Percentiles rank a stretch among this genome's conserved stretches.
These are phyloP conservation scores for Colletotrichum noveboracense DNA, from an alignment of 2,329 filamentous ascomycete species.

Conservation along the genomic window DNA sequence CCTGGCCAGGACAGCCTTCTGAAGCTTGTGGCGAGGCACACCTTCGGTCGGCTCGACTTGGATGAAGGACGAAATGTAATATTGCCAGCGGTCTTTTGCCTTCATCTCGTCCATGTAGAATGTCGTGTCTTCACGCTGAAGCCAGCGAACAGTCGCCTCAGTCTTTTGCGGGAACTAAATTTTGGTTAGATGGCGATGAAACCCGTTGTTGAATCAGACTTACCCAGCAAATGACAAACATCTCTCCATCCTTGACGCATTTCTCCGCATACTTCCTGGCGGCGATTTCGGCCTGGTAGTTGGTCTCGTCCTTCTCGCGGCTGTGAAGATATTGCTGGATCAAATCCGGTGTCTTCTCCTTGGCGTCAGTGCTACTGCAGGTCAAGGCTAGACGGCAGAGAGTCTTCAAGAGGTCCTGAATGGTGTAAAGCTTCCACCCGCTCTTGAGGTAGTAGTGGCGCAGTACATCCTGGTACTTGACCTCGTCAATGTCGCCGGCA, in stretches of 20 bases:
- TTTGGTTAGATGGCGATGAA: slow-evolving; percentile 32
- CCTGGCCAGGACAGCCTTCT: slow-evolving; percentile 72
- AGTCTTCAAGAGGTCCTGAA: slow-evolving; percentile 85
- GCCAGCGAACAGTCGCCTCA: slow-evolving; percentile 74
- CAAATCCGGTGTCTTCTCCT: slow-evolving; percentile 93
- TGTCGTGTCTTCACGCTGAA: slow-evolving; percentile 73
- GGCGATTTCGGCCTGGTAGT: slow-evolving; percentile 87
- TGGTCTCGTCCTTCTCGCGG: slow-evolving; percentile 82
- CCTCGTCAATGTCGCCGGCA: slow-evolving; percentile 80
- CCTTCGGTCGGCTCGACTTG: slow-evolving; percentile 89
- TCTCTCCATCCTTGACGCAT: slow-evolving; percentile 88
- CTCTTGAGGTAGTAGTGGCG: slow-evolving; percentile 89
- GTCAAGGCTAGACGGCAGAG: slow-evolving; percentile 80
- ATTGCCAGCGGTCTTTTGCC: slow-evolving; percentile 84
- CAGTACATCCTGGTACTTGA: slow-evolving; percentile 86
- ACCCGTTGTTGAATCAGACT: slow-evolving; percentile 38
- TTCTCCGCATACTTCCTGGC: slow-evolving; percentile 93
- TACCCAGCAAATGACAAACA: slow-evolving; percentile 91
- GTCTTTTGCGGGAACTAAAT: slow-evolving; percentile 68
- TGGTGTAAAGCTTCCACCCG: slow-evolving; percentile 92
- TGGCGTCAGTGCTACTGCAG: slow-evolving; percentile 85
- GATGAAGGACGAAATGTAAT: slow-evolving; percentile 92
- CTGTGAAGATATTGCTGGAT: slow-evolving; percentile 85
- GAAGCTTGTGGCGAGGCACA: slow-evolving; percentile 67
- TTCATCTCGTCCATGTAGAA: slow-evolving; percentile 91